Evolutionary conservation across 768 basidiomycete species (phyloP), one percentile per base, ranked within the genome.

Genomic region (Fomitopsis pulvina): DNA sequence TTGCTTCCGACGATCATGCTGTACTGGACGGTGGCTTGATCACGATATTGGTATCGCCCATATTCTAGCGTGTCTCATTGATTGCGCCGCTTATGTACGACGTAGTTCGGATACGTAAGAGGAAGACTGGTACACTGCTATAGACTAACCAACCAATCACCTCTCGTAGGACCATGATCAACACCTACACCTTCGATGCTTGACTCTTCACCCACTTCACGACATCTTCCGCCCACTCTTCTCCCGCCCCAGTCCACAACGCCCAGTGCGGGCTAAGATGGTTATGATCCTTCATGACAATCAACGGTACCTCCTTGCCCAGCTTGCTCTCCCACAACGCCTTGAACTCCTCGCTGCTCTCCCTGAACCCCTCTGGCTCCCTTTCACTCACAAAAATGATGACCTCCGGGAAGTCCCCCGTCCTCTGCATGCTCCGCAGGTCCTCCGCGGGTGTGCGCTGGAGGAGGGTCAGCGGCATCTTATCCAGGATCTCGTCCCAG

Each of bases 161-260:
- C n/a, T n/a, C n/a, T n/a, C n/a, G n/a, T n/a, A n/a, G n/a, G n/a
- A n/a, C n/a, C n/a, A n/a, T n/a, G n/a, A n/a, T n/a, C n/a, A n/a
- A n/a, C n/a, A n/a, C n/a, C n/a, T n/a, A n/a, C n/a, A n/a, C n/a
- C n/a, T n/a, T n/a, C n/a, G n/a, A n/a, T n/a, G n/a, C n/a, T n/a
- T n/a, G n/a, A n/a, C n/a, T n/a, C n/a, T n/a, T n/a, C n/a, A 64
- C 41, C 59, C 59, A 64, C 11, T 48, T 53, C 14, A 45, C 52
- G 1, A 76, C 72, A 16, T 78, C 72, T 48, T 74, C 66, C 1
- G 70, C 82, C 82, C 83, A 85, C 27, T 76, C 70, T 56, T 85
- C 83, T 16, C 79, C 84, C 55, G 78, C 62, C 1, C 83, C 82
- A 2, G 72, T 75, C 2, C 68, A 61, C 50, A 83, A 57, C 12